Base-by-base conservation (phyloP, 2,329 filamentous ascomycete species). In the Colletotrichum tropicicola region DNA sequence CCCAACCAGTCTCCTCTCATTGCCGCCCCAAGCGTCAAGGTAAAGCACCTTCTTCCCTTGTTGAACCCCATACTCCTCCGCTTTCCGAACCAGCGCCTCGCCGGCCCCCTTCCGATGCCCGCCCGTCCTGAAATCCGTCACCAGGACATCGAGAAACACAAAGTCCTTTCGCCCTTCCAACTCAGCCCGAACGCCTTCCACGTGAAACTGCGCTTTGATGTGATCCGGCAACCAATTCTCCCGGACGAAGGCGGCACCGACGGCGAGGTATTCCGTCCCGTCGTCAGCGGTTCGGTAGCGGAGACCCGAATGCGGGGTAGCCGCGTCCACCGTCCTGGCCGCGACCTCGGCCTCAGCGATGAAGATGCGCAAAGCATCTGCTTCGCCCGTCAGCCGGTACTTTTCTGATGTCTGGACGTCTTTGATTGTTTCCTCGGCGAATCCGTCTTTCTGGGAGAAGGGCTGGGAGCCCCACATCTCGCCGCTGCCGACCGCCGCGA, bases 21-120 rank as follows among this genome's bases (percentile, higher is more conserved):
- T 72, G 41, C 73, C 70, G 6, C 67, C 65, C 72, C 72, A 74
- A 37, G 70, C 73, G 39, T 74, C 73, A 6, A 76, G 57, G 52
- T 69, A 75, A 7, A 75, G 62, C 8, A 59, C 57, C 27, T 39
- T 60, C 49, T 67, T 70, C 4, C 59, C 66, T 23, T 45, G 37
- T n/a, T 25, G 15, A 21, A 54, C 2, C 5, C 57, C 44, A 41
- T 56, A n/a, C 19, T 59, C 62, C 12, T 66, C 66, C 28, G 44
- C 54, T 58, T 48, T 59, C 60, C 37, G 52, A 21, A 66, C 66
- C 43, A 69, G 44, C 19, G 63, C 57, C 32, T 53, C 54, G 0
- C 68, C 64, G 1, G 59, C 67, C 6, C 67, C 66, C 27, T 43
- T 47, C 8, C 61, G 59, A 19, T 39, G n/a, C 6, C 9, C 19